These are phyloP conservation scores for Ascochyta viciae-villosae DNA, from an alignment of 2,329 filamentous ascomycete species.

Conservation along the genomic window DNA sequence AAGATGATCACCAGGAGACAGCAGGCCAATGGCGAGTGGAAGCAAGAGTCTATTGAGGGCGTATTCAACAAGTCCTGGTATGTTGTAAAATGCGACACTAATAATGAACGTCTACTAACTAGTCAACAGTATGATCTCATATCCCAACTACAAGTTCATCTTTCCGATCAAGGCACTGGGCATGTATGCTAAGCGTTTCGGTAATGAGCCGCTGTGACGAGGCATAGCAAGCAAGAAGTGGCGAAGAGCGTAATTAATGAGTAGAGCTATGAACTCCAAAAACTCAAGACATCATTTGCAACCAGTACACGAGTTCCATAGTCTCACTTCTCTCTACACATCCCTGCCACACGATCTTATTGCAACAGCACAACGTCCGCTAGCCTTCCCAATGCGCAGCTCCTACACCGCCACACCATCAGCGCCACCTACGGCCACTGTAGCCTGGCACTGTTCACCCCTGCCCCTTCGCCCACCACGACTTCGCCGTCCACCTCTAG, in stretches of 20 bases:
- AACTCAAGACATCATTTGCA: not conserved
- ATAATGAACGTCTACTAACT: conserved; percentile 15
- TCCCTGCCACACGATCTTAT: too few species aligned
- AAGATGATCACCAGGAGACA: conserved; percentile 85
- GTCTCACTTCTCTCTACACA: too few species aligned
- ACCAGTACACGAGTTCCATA: too few species aligned
- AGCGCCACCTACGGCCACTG: too few species aligned
- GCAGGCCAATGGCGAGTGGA: conserved; percentile 88
- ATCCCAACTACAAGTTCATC: conserved; percentile 98
- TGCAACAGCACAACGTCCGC: too few species aligned
- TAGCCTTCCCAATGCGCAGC: too few species aligned
- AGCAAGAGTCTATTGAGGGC: conserved; percentile 94
- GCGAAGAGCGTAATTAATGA: too few species aligned
- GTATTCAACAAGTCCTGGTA: conserved; percentile 98
- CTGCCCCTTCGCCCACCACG: too few species aligned
- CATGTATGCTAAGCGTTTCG: conserved; percentile 70
- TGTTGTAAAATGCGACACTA: not conserved
- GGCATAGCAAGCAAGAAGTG: not conserved
- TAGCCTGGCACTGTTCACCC: too few species aligned
- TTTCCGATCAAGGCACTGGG: conserved; percentile 94
- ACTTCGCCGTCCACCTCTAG: too few species aligned
- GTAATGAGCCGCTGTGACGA: conserved; percentile 26
- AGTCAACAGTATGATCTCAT: conserved; percentile 83
- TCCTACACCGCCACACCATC: too few species aligned
- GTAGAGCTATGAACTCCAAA: not conserved